Evolutionary conservation across 768 basidiomycete species (phyloP).

Genomic region (Trametes cubensis): DNA sequence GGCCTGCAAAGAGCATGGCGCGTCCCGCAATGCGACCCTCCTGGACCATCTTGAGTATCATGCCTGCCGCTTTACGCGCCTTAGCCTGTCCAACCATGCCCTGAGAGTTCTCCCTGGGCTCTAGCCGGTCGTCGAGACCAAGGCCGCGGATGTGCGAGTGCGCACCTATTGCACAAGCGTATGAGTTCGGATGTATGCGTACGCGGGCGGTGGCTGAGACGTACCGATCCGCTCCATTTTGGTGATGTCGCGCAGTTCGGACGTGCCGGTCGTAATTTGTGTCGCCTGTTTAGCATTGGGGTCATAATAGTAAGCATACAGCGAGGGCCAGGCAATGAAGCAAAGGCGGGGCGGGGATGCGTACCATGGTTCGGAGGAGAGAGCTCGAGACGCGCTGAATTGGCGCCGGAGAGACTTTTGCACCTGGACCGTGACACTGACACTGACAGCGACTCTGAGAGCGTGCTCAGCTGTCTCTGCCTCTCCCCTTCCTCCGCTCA

Average conservation of each 20-base stretch:
- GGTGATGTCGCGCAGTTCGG: conserved; percentile 82
- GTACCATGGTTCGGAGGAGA: conserved; percentile 33
- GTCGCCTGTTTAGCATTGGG: conserved; percentile 47
- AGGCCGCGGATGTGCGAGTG: conserved; percentile 96
- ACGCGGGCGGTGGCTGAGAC: conserved; percentile 6
- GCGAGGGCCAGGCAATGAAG: not conserved
- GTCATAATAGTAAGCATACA: not conserved
- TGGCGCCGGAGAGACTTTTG: conserved; percentile 28
- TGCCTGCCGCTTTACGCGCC: conserved; percentile 95
- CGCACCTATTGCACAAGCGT: conserved; percentile 52
- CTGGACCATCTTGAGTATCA: conserved; percentile 98
- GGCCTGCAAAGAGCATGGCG: conserved; percentile 96
- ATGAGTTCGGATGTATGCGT: not conserved
- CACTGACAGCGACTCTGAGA: conserved; percentile 5
- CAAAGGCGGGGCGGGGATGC: conserved; percentile 2
- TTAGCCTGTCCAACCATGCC: conserved; percentile 98
- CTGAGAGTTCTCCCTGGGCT: conserved; percentile 85
- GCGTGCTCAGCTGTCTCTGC: not conserved
- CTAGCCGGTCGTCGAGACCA: conserved; percentile 89
- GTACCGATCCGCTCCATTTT: conserved; percentile 92
- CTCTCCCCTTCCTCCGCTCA: not conserved
- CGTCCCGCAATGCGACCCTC: conserved; percentile 94
- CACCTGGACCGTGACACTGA: conserved; percentile 8
- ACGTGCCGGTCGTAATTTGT: conserved; percentile 76
- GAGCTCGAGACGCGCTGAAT: conserved; percentile 32